Base-by-base conservation (phyloP, 441 rosid species). In the Mallotus repandus region DNA sequence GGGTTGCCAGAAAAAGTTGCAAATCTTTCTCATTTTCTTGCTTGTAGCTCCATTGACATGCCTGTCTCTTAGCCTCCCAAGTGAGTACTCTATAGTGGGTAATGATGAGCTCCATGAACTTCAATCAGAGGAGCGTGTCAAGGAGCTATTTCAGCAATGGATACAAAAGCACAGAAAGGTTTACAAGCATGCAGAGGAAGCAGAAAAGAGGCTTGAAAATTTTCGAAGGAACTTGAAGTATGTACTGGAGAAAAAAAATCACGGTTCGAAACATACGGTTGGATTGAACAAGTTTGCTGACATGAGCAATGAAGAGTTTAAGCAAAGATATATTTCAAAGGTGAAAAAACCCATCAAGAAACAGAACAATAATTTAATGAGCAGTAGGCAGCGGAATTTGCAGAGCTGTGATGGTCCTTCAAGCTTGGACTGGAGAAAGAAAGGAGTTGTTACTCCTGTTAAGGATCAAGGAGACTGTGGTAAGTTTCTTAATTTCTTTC, bases 211-310 rank as follows among this genome's bases (percentile, higher is more conserved):
- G 70, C 46, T 84, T 15, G 80, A 61, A 35, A 84, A 74, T 65
- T 89, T 89, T 32, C 72, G 74, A 80, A 77, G 73, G 77, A 90
- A 87, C 59, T 72, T 90, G 83, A 86, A 79, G 71, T 86, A 84
- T 76, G 77, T 90, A 13, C n/a, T 88, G 2, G 86, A 83, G 63
- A 84, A 38, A 21, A 77, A 70, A 41, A 66, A 18, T 4, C 21
- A 69, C 16, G 21, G n/a, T 35, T 29, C 19, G 14, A 70, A 78
- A 14, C 85, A 81, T 22, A n/a, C 7, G 2, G 87, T 86, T 46
- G 95, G 95, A 32, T 59, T 90, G 75, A 90, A 88, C 81, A 83
- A 80, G 84, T 90, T 90, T 64, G 92, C 95, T 14, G 95, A 90
- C 67, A 53, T 90, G 82, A 84, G 87, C 83, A 90, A 84, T 71